Percentiles rank a stretch among this genome's conserved stretches.
phyloP scores from a whole-genome alignment of 1,139 yeast species.

The Candida buenavistaensis region DNA sequence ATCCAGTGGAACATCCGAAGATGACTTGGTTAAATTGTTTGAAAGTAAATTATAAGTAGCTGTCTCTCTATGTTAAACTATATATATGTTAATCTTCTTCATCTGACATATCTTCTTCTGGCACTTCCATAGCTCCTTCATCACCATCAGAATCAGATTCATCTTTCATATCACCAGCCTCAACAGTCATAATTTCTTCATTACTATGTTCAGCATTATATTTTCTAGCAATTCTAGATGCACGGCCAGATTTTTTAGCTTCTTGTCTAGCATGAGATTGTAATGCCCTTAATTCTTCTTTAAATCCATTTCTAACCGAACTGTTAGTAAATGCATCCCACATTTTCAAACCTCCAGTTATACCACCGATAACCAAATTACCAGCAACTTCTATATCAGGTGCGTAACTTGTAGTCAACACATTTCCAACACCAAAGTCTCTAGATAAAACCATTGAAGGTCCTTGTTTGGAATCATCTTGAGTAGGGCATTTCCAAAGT shows the following conservation, averaged over 20 bases:
- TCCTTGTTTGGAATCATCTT: conserved; percentile 35
- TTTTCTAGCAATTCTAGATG: conserved; percentile 75
- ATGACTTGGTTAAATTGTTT: conserved; percentile 32
- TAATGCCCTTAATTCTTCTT: conserved; percentile 52
- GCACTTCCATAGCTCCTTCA: conserved; percentile 25
- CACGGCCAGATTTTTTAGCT: conserved; percentile 55
- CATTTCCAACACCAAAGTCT: conserved; percentile 95
- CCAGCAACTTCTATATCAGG: conserved; percentile 89
- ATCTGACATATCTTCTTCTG: conserved; percentile 10
- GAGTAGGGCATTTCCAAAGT: conserved; percentile 72
- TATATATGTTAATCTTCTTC: no score
- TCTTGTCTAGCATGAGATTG: conserved; percentile 58
- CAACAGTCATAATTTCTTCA: conserved; percentile 62
- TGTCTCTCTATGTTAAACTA: background rate
- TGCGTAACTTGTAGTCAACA: conserved; percentile 78
- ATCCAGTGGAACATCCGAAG: conserved; percentile 39
- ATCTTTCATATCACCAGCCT: conserved; percentile 56
- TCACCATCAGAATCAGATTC: conserved; percentile 60
- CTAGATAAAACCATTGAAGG: conserved; percentile 92
- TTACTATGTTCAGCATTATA: conserved; percentile 45
- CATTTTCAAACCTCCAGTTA: conserved; percentile 76
- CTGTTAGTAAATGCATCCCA: conserved; percentile 90
- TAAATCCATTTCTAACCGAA: conserved; percentile 72
- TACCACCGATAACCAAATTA: conserved; percentile 85
- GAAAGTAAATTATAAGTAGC: conserved; percentile 14